These are phyloP conservation scores for Trichoderma semiorbis DNA, from an alignment of 2,329 filamentous ascomycete species.

Conservation along the genomic window DNA sequence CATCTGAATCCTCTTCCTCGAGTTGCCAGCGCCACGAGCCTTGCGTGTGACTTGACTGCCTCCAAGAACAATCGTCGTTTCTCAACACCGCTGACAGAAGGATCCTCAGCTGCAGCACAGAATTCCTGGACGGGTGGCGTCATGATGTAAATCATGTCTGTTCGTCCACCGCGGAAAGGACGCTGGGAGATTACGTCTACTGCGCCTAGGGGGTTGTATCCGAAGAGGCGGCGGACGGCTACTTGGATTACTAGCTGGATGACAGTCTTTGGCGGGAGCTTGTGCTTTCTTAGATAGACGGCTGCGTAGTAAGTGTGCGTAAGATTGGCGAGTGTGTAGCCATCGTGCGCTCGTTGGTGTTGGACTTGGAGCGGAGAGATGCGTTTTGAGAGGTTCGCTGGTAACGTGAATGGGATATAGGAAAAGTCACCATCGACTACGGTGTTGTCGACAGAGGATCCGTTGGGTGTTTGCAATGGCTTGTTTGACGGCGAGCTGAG, in stretches of 20 bases:
- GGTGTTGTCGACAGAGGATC: background rate
- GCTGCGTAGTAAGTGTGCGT: background rate
- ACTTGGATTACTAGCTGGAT: slow-evolving; percentile 1
- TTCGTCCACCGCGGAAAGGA: slow-evolving; percentile 7
- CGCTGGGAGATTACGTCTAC: slow-evolving; percentile 11
- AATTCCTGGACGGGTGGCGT: background rate
- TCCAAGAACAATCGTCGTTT: background rate
- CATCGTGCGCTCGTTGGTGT: background rate
- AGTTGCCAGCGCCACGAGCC: background rate
- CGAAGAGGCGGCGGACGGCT: background rate
- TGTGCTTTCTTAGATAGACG: background rate
- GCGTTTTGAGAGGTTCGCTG: background rate
- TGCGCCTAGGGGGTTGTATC: slow-evolving; percentile 9
- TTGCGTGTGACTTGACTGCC: background rate
- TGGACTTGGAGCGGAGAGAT: background rate
- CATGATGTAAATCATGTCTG: slow-evolving; percentile 16
- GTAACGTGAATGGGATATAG: background rate
- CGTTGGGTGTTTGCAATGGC: background rate
- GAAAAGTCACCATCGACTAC: background rate
- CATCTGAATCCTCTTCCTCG: slow-evolving; percentile 7
- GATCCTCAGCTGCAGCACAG: slow-evolving; percentile 4
- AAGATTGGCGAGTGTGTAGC: background rate
- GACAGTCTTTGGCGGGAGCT: background rate
- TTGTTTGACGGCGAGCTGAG: background rate
- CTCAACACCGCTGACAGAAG: background rate